A percentile compares a stretch with the other conserved stretches of the same genome.
Evolutionary conservation across 2,329 filamentous ascomycete genomes (phyloP).

Genomic region (Aspergillus sp.): DNA sequence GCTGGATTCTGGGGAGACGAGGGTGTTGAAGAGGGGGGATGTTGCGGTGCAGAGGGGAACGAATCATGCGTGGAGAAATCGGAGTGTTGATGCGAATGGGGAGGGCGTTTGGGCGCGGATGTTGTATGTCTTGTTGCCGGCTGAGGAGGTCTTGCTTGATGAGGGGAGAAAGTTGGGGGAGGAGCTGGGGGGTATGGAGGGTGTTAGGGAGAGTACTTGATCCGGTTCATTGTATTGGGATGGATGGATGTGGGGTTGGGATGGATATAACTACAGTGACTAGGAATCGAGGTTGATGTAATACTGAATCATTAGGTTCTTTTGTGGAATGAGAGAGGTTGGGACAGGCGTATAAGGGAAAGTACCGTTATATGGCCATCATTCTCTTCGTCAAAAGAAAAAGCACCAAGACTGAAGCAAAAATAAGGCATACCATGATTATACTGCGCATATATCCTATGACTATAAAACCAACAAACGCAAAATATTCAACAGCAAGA

Average conservation of each 20-base stretch:
- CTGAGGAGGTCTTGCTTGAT: conserved; percentile 25
- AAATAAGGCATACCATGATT: too few species aligned
- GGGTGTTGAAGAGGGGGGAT: conserved; percentile 50
- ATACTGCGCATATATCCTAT: too few species aligned
- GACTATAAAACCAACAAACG: too few species aligned
- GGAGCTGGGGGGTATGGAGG: conserved; percentile 17
- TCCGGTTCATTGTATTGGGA: too few species aligned
- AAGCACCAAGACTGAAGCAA: too few species aligned
- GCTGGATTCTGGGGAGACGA: conserved; percentile 50
- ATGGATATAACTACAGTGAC: neutral
- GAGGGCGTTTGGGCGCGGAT: conserved; percentile 25
- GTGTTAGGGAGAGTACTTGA: conserved; percentile 21
- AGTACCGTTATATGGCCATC: too few species aligned
- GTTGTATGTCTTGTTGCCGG: conserved; percentile 28
- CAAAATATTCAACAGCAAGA: neutral
- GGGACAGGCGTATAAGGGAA: too few species aligned
- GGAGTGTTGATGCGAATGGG: conserved; percentile 1
- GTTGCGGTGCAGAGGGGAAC: conserved; percentile 52
- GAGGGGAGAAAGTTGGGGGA: conserved; percentile 22
- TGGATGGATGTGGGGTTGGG: neutral
- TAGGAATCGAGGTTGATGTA: too few species aligned
- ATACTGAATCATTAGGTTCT: too few species aligned
- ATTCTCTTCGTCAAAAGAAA: too few species aligned
- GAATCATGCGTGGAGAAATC: conserved; percentile 41
- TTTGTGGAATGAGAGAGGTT: too few species aligned